A percentile compares a stretch with the other conserved stretches of the same genome.
Evolutionary conservation across 805 yeast genomes (phyloP).

Genomic region (Candida ulmi): DNA sequence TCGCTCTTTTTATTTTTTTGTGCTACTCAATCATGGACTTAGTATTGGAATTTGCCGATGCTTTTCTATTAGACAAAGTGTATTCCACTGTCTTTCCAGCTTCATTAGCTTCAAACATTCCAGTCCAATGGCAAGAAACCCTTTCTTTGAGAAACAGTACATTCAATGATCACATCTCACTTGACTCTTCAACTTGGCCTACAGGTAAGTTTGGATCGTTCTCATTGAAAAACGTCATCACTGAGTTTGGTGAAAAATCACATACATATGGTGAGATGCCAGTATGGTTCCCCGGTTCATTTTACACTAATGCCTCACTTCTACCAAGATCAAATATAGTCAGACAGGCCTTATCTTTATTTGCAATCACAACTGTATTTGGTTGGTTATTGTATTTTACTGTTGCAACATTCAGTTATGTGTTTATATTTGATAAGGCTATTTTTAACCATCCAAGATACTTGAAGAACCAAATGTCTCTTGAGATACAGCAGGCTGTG

Average conservation of each 20-base stretch:
- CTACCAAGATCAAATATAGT: slow-evolving; percentile 66
- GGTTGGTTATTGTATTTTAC: slow-evolving; percentile 80
- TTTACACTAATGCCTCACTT: slow-evolving; percentile 57
- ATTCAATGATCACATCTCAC: too few species aligned
- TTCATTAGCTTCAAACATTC: slow-evolving; percentile 35
- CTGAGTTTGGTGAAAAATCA: slow-evolving; percentile 20
- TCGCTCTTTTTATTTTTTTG: too few species aligned
- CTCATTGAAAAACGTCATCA: slow-evolving; percentile 11
- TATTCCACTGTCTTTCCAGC: slow-evolving; percentile 69
- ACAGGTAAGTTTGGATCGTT: neutral
- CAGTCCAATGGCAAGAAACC: slow-evolving; percentile 23
- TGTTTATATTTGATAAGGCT: slow-evolving; percentile 76
- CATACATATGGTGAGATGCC: slow-evolving; percentile 62
- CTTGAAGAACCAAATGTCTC: slow-evolving; percentile 83
- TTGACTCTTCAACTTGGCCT: too few species aligned
- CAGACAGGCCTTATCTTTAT: slow-evolving; percentile 67
- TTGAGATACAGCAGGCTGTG: slow-evolving; percentile 76
- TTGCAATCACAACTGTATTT: slow-evolving; percentile 65
- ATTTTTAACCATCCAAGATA: slow-evolving; percentile 95
- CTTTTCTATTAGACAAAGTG: slow-evolving; percentile 63
- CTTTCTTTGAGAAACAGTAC: slow-evolving; percentile 19
- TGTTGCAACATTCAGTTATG: slow-evolving; percentile 71
- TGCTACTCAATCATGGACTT: too few species aligned
- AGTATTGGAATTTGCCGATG: slow-evolving; percentile 75
- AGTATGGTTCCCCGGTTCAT: slow-evolving; percentile 48